Evolutionary conservation across 495 filamentous ascomycete species (phyloP).

Genomic region (Daldinia concentrica): DNA sequence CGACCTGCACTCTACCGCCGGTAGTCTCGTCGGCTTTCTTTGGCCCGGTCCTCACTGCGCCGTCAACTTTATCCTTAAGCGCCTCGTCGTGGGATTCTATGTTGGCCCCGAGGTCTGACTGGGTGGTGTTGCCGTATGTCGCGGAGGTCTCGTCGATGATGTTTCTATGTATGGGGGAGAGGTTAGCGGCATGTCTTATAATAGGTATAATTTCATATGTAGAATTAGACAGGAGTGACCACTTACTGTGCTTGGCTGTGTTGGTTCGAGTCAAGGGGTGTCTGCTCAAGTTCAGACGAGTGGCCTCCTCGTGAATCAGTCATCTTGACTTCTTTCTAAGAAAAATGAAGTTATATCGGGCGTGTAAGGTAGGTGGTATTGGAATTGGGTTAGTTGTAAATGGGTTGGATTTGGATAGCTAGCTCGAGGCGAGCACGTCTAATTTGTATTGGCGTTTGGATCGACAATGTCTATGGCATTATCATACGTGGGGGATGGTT

Average conservation of each 20-base stretch:
- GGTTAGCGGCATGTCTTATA: background rate
- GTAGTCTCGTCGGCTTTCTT: slow-evolving; percentile 37
- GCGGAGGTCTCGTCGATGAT: slow-evolving; percentile 38
- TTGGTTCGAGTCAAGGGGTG: slow-evolving; percentile 34
- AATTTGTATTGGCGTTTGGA: too few species aligned
- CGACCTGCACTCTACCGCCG: slow-evolving; percentile 43
- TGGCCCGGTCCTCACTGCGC: slow-evolving; percentile 35
- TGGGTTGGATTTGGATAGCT: background rate
- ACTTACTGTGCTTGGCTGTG: slow-evolving; percentile 40
- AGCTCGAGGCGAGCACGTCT: background rate
- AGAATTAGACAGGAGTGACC: background rate
- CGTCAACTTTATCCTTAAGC: slow-evolving; percentile 45
- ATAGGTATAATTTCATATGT: too few species aligned
- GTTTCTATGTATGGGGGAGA: slow-evolving; percentile 30
- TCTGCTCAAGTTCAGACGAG: slow-evolving; percentile 34
- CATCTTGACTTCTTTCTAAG: slow-evolving; percentile 25
- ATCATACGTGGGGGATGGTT: slow-evolving; percentile 20
- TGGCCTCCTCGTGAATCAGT: slow-evolving; percentile 34
- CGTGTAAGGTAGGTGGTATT: background rate
- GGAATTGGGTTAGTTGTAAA: background rate
- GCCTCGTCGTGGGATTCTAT: slow-evolving; percentile 30
- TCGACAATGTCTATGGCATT: background rate
- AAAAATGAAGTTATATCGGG: background rate
- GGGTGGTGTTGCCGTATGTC: slow-evolving; percentile 16
- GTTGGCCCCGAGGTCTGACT: slow-evolving; percentile 33